Conservation (phyloP, 2,329 filamentous ascomycete genomes). For the Raffaelea ambrosiae region DNA sequence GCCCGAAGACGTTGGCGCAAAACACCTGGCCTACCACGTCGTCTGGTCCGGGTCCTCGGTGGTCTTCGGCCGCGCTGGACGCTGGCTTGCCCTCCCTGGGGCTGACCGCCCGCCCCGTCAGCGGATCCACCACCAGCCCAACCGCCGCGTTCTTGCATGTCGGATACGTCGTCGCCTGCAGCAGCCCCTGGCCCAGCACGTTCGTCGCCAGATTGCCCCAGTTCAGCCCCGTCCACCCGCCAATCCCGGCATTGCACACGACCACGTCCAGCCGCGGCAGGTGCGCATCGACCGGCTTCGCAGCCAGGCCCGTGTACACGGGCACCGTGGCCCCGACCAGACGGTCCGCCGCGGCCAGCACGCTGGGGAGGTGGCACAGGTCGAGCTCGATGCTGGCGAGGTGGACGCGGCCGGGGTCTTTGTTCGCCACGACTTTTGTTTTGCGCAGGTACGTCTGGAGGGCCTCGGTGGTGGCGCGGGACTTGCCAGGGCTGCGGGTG, state of each 20-base stretch:
- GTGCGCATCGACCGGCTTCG: neutral
- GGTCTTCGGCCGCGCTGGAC: constrained; percentile 12
- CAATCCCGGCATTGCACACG: constrained; percentile 81
- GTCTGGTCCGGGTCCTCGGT: constrained; percentile 27
- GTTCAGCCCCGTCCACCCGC: constrained; percentile 74
- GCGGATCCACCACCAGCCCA: constrained; percentile 32
- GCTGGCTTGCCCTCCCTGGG: too few relatives aligned
- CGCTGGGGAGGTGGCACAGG: constrained; percentile 46
- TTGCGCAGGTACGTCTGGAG: constrained; percentile 54
- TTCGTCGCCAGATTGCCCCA: constrained; percentile 51
- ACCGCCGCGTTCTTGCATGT: constrained; percentile 59
- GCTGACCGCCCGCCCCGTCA: constrained; percentile 28
- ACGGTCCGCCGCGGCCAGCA: constrained; percentile 39
- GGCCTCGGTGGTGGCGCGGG: constrained; percentile 57
- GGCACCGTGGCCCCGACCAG: constrained; percentile 35
- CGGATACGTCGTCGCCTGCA: constrained; percentile 68
- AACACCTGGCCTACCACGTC: constrained; percentile 73
- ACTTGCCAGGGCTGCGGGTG: constrained; percentile 69
- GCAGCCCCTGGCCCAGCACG: constrained; percentile 49
- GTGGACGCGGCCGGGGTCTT: constrained; percentile 42
- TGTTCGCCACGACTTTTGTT: neutral
- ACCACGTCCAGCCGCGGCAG: constrained; percentile 62
- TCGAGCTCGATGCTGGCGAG: constrained; percentile 51
- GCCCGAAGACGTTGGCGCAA: constrained; percentile 87
- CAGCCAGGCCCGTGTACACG: constrained; percentile 33